These are phyloP conservation scores for Saksenaea vasiformis DNA, from an alignment of 371 early-diverging fungal species.

Conservation along the genomic window DNA sequence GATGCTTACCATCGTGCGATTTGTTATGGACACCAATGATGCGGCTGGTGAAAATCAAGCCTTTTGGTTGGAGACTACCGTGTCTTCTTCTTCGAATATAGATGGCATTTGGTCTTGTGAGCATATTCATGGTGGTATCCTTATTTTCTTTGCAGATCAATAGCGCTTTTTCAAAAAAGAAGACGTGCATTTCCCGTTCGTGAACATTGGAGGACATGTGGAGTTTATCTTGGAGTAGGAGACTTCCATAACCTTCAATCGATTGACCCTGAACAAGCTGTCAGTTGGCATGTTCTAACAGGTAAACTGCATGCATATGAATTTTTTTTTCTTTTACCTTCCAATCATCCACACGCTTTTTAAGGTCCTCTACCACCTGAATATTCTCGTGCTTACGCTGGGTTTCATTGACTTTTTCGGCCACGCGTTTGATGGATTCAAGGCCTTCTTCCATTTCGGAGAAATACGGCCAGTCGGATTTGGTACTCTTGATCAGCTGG, in stretches of 20 bases:
- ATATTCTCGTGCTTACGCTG: constrained; percentile 87
- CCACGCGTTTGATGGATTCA: constrained; percentile 80
- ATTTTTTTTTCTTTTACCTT: too few species aligned
- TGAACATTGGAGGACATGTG: constrained; percentile 73
- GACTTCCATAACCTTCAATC: constrained; percentile 72
- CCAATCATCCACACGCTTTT: constrained; percentile 64
- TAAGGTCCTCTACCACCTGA: constrained; percentile 71
- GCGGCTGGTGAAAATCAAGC: constrained; percentile 61
- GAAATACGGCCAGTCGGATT: constrained; percentile 67
- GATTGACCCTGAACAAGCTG: constrained; percentile 16
- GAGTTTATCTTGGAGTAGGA: constrained; percentile 84
- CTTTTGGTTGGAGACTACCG: constrained; percentile 73
- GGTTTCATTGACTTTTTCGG: constrained; percentile 90
- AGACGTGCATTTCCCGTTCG: constrained; percentile 80
- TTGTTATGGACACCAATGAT: constrained; percentile 24
- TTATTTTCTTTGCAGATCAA: constrained; percentile 84
- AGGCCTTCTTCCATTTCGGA: constrained; percentile 81
- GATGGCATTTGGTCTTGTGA: constrained; percentile 40
- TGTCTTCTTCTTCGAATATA: constrained; percentile 45
- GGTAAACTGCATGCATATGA: not conserved
- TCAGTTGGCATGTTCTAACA: not conserved
- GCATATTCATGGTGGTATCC: constrained; percentile 45
- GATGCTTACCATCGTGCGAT: constrained; percentile 23
- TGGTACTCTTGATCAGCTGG: constrained; percentile 80
- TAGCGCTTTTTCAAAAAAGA: constrained; percentile 86